Evolutionary conservation across 768 basidiomycete genomes (phyloP).

Genomic region (Termitomyces sp.): DNA sequence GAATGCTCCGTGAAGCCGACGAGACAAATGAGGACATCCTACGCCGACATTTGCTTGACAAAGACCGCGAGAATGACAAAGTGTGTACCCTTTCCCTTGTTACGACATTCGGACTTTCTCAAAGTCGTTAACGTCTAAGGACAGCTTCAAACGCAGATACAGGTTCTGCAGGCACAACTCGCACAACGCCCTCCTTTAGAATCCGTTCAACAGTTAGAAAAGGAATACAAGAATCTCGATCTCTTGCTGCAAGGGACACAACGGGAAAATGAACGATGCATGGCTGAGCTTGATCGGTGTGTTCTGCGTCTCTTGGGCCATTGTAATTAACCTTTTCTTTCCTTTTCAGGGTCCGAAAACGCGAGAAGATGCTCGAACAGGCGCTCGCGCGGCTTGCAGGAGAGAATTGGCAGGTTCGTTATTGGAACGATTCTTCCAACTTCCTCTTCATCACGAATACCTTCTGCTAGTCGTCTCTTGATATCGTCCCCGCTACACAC

Average conservation of each 20-base stretch:
- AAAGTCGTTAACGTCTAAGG: not conserved
- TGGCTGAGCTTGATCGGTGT: constrained; percentile 74
- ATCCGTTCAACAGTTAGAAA: constrained; percentile 56
- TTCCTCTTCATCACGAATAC: not conserved
- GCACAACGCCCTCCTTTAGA: constrained; percentile 65
- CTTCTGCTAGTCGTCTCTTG: constrained; percentile 22
- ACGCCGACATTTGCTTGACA: constrained; percentile 58
- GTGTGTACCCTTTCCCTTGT: constrained; percentile 22
- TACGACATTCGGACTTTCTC: not conserved
- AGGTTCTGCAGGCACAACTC: constrained; percentile 59
- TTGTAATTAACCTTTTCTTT: not conserved
- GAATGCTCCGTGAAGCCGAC: constrained; percentile 50
- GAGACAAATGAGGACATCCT: constrained; percentile 58
- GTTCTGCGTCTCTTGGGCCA: constrained; percentile 9
- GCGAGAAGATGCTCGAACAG: constrained; percentile 73
- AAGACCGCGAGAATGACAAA: constrained; percentile 66
- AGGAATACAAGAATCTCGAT: constrained; percentile 72
- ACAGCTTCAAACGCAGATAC: constrained; percentile 59
- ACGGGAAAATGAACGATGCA: constrained; percentile 79
- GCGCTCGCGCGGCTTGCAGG: constrained; percentile 67
- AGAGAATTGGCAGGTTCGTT: constrained; percentile 74
- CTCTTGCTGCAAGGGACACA: constrained; percentile 76
- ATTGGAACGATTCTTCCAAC: constrained; percentile 8
- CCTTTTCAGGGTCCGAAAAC: constrained; percentile 43
- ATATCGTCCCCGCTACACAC: constrained; percentile 22